Base-by-base conservation (phyloP, 1,284 basidiomycete genomes). In the Porphyrellus sp. region DNA sequence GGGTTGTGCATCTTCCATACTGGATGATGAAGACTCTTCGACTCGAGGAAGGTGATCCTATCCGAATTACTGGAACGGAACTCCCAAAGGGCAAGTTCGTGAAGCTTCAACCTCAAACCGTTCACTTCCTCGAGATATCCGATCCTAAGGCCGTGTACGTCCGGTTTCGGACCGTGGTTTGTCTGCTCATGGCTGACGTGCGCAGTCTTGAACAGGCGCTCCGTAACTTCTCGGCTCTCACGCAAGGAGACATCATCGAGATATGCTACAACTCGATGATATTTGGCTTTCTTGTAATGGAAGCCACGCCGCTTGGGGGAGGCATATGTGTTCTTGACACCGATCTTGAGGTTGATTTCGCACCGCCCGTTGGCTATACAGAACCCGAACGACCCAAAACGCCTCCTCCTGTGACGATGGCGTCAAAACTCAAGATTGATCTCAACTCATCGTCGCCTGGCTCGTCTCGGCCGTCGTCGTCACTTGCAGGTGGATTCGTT, bases 21-120 rank as follows among this genome's bases (percentile, higher is more conserved):
- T 99, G 97, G 97, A 98, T 99, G 93, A 99, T 99, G 97, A 92
- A 91, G 72, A 92, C 92, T 8, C 76, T 99, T 9, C 82, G 89
- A 24, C 74, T 99, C 25, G 87, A 88, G 46, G 97, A 99, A 70
- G 97, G 97, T 13, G 96, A 99, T 73, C 86, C 93, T 5, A 91
- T 99, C 56, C 86, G 94, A 33, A 85, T 99, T 39, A 94, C 89
- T 2, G 95, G 95, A 1, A 80, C 89, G 0, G 85, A 89, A 53
- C 78, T 98, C 13, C 86, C 86, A 0, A 98, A 99, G 74, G 97
- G 97, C 57, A 93, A 94, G 73, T 80, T 96, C 58, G 92, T 98
- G 67, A 99, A 99, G 73, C 77, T 99, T 37, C 97, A 99, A 74
- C 91, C 97, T 4, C 97, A 99, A 68, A 87, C 89, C 4, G 87